These are phyloP conservation scores for Sclerotinia glacialis DNA, from an alignment of 2,329 filamentous ascomycete species.

Conservation along the genomic window DNA sequence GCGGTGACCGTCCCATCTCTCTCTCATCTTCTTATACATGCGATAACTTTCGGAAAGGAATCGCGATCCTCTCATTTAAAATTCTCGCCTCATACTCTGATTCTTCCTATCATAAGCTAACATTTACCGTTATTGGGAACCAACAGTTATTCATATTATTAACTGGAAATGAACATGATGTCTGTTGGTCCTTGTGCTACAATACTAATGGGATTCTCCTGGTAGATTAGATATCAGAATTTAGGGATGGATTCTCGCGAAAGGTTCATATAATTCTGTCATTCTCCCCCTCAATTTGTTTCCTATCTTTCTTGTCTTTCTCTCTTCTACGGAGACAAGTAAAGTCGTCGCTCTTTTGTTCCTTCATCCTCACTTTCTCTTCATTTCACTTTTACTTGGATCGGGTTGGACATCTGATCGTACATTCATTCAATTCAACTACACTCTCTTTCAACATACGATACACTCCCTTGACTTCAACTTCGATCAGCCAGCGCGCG, in stretches of 20 bases:
- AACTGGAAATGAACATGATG: background rate
- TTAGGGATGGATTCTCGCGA: background rate
- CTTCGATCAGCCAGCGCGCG: background rate
- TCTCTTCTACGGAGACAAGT: background rate
- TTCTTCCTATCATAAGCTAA: background rate
- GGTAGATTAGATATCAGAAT: background rate
- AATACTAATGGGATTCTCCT: background rate
- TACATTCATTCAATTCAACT: conserved; percentile 9
- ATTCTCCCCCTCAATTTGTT: background rate
- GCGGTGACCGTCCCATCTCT: too few species aligned
- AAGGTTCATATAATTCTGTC: background rate
- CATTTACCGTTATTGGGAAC: background rate
- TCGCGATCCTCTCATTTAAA: background rate
- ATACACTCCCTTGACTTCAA: background rate
- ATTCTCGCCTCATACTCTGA: background rate
- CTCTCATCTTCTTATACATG: background rate
- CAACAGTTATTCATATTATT: background rate
- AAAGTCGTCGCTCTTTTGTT: background rate
- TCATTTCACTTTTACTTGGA: background rate
- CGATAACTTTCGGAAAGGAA: background rate
- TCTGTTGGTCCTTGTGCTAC: background rate
- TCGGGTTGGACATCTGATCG: conserved; percentile 21
- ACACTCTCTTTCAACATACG: background rate
- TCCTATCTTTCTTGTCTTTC: background rate
- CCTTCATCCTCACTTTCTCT: background rate